Evolutionary conservation across 2,329 filamentous ascomycete genomes (phyloP).

Genomic region (Diaporthe citrichinensis): DNA sequence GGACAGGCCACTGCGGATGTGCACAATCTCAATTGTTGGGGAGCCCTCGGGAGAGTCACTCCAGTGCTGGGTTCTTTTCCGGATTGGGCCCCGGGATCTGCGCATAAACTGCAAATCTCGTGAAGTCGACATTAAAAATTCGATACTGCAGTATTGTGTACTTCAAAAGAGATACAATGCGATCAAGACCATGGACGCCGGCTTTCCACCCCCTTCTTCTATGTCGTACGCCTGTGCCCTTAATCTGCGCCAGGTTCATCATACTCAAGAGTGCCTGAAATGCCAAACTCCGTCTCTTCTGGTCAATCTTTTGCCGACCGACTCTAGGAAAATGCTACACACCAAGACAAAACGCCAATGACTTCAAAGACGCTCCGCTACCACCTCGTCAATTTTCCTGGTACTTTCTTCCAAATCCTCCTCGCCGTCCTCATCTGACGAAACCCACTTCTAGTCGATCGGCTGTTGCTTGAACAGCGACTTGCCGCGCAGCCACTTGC

Average conservation of each 20-base stretch:
- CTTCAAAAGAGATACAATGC: background rate
- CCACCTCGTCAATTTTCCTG: conserved; percentile 10
- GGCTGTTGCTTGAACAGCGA: conserved; percentile 95
- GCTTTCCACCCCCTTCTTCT: background rate
- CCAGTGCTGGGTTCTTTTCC: background rate
- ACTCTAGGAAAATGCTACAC: background rate
- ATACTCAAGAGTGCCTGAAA: background rate
- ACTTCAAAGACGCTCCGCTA: conserved; percentile 29
- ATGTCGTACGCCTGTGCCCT: background rate
- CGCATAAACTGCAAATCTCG: background rate
- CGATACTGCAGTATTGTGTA: background rate
- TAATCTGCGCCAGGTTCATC: background rate
- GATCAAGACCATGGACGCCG: background rate
- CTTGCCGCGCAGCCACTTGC: conserved; percentile 95
- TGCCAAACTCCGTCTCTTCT: background rate
- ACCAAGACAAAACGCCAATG: background rate
- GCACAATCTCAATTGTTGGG: background rate
- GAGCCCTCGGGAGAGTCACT: too few species aligned
- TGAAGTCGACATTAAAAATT: background rate
- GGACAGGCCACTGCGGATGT: too few species aligned
- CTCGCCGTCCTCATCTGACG: conserved; percentile 32
- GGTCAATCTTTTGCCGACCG: background rate
- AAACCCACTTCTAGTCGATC: conserved; percentile 61
- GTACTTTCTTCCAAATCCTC: background rate
- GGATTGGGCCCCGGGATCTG: background rate